Evolutionary conservation across 371 early-diverging fungal species (phyloP).

Genomic region (Blakeslea trispora): DNA sequence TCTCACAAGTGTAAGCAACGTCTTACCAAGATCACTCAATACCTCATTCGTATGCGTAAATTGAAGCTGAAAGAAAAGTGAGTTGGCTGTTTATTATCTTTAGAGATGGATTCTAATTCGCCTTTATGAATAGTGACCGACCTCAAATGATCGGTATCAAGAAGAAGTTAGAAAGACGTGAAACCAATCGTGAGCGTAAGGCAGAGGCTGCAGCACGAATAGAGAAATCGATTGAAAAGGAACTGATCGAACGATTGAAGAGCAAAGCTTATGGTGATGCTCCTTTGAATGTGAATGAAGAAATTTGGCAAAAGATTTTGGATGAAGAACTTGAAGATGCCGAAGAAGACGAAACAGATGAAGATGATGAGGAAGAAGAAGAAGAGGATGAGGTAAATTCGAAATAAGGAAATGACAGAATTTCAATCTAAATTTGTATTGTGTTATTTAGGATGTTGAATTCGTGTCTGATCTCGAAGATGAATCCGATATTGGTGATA

Average conservation of each 20-base stretch:
- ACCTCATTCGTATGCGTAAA: conserved; percentile 93
- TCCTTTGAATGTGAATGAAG: conserved; percentile 88
- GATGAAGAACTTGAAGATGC: conserved; percentile 70
- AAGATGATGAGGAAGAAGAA: conserved; percentile 64
- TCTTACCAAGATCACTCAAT: conserved; percentile 96
- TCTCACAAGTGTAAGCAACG: conserved; percentile 99
- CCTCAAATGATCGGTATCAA: conserved; percentile 87
- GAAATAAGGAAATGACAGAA: conserved; percentile 24
- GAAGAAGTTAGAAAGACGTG: conserved; percentile 94
- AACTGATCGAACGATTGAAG: conserved; percentile 94
- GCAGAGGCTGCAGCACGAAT: conserved; percentile 95
- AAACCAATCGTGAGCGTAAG: conserved; percentile 88
- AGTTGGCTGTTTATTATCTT: conserved; percentile 14
- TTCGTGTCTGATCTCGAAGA: conserved; percentile 39
- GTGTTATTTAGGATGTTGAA: conserved; percentile 19
- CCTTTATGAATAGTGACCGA: conserved; percentile 55
- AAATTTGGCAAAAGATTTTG: conserved; percentile 79
- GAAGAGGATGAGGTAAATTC: conserved; percentile 56
- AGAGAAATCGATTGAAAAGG: conserved; percentile 97
- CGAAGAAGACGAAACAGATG: conserved; percentile 76
- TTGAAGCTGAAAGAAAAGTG: conserved; percentile 84
- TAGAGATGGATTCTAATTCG: too few species aligned
- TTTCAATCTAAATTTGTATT: neutral
- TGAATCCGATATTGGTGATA: conserved; percentile 42
- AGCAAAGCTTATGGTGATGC: conserved; percentile 92